phyloP scores from a whole-genome alignment of 768 basidiomycete species.

The Xerocomellus intermedius region DNA sequence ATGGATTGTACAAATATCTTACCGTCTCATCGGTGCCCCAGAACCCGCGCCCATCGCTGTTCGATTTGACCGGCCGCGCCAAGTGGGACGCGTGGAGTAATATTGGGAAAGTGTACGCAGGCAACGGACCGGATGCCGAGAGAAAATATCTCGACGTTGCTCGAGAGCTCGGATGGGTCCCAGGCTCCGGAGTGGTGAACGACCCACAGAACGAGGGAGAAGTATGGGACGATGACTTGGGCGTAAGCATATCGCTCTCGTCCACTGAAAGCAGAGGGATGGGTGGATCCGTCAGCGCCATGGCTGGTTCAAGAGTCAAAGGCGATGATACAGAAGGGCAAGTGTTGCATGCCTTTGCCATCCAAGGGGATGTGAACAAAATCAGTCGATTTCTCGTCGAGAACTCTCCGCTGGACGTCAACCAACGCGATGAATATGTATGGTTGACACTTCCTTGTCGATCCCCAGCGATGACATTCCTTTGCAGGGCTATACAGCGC shows the following conservation, averaged over 20 bases:
- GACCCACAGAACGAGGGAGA: conserved; percentile 26
- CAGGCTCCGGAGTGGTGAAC: conserved; percentile 25
- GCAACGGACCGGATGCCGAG: conserved; percentile 50
- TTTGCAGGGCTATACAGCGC: conserved; percentile 77
- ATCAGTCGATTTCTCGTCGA: conserved; percentile 45
- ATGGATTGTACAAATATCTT: conserved; percentile 78
- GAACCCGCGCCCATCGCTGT: conserved; percentile 64
- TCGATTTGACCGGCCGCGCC: conserved; percentile 75
- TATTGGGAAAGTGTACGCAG: conserved; percentile 47
- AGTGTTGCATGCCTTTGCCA: conserved; percentile 60
- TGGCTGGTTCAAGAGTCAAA: conserved; percentile 40
- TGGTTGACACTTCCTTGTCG: conserved; percentile 27
- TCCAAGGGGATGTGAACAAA: conserved; percentile 50
- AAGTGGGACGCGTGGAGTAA: conserved; percentile 86
- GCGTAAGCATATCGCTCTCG: conserved; percentile 23
- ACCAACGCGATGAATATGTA: conserved; percentile 74
- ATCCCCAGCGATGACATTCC: conserved; percentile 2
- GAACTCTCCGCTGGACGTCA: conserved; percentile 46
- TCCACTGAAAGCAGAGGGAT: conserved; percentile 37
- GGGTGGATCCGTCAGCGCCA: conserved; percentile 62
- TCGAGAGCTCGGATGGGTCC: conserved; percentile 63
- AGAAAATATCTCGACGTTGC: conserved; percentile 69
- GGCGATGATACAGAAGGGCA: conserved; percentile 43
- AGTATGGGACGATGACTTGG: conserved; percentile 45
- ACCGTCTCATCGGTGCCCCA: conserved; percentile 58